Conservation (phyloP, 208 protist species). For the Wallacemonas rigidus region DNA sequence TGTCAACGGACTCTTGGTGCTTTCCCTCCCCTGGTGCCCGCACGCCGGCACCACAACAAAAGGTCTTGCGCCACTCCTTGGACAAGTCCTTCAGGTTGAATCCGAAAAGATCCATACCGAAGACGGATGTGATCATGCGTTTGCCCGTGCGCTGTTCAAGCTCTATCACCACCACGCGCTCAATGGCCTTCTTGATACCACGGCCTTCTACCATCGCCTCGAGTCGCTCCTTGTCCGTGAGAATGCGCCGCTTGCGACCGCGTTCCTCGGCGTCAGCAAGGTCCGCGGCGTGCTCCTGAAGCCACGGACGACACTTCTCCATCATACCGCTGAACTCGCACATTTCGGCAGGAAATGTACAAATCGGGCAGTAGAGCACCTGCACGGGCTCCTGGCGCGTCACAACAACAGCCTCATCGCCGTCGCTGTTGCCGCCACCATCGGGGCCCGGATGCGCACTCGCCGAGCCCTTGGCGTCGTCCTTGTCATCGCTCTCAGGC, state of each 20-base stretch:
- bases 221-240: slow-evolving; percentile 84
- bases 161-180: slow-evolving; percentile 74
- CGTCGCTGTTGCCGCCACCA: slow-evolving; percentile 11
- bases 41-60: slow-evolving; percentile 84
- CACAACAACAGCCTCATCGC: slow-evolving; percentile 33
- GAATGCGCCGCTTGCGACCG: slow-evolving; percentile 73
- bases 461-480: not conserved
- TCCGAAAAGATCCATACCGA: slow-evolving; percentile 86
- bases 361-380: slow-evolving; percentile 91
- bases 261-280: slow-evolving; percentile 80
- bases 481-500: slow-evolving; percentile 8
- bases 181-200: slow-evolving; percentile 79
- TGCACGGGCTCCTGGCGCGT: slow-evolving; percentile 55
- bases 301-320: slow-evolving; percentile 91
- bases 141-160: slow-evolving; percentile 57
- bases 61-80: slow-evolving; percentile 83
- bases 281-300: slow-evolving; percentile 84
- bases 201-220: slow-evolving; percentile 75
- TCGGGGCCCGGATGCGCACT: slow-evolving; percentile 11
- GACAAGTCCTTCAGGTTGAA: slow-evolving; percentile 85
- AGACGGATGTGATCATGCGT: slow-evolving; percentile 75
- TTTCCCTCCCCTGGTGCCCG: slow-evolving; percentile 59
- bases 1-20: slow-evolving; percentile 73
- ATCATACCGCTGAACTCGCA: slow-evolving; percentile 92
- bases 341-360: slow-evolving; percentile 91